phyloP scores from a whole-genome alignment of 2,329 filamentous ascomycete genomes.

The Penicillium olsonii region DNA sequence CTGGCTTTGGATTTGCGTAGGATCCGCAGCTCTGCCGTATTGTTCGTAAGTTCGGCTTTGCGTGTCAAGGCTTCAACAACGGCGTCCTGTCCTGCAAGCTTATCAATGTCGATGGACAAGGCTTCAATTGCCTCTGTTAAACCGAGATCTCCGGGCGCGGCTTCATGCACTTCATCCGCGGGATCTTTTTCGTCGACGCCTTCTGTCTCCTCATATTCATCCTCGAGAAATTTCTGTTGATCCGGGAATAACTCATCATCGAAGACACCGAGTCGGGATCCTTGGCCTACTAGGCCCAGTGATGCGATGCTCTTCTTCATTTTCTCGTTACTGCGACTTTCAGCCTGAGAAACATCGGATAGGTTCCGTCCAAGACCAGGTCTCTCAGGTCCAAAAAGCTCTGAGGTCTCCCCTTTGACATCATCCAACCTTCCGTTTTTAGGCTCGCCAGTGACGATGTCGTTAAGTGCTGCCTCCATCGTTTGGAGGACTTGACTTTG shows the following conservation, averaged over 20 bases:
- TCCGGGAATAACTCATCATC: constrained; percentile 93
- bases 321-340: constrained; percentile 47
- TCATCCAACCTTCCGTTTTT: constrained; percentile 39
- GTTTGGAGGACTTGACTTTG: constrained; percentile 84
- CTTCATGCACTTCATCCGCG: constrained; percentile 85
- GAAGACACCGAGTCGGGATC: constrained; percentile 88
- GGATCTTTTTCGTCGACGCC: constrained; percentile 61
- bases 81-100: constrained; percentile 80
- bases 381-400: constrained; percentile 55
- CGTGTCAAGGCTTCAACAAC: constrained; percentile 88
- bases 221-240: constrained; percentile 75
- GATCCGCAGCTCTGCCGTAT: constrained; percentile 88
- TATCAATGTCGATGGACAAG: constrained; percentile 88
- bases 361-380: constrained; percentile 60
- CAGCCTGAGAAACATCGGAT: constrained; percentile 55
- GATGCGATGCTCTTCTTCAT: constrained; percentile 87
- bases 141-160: constrained; percentile 89
- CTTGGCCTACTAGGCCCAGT: constrained; percentile 82
- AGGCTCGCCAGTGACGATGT: constrained; percentile 83
- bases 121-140: constrained; percentile 88
- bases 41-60: constrained; percentile 96
- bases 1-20: constrained; percentile 92
- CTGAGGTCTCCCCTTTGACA: constrained; percentile 37
- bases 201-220: constrained; percentile 76
- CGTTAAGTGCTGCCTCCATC: constrained; percentile 87